Conservation (phyloP, 805 yeast genomes). For the Cyberlindnera euphorbiae region DNA sequence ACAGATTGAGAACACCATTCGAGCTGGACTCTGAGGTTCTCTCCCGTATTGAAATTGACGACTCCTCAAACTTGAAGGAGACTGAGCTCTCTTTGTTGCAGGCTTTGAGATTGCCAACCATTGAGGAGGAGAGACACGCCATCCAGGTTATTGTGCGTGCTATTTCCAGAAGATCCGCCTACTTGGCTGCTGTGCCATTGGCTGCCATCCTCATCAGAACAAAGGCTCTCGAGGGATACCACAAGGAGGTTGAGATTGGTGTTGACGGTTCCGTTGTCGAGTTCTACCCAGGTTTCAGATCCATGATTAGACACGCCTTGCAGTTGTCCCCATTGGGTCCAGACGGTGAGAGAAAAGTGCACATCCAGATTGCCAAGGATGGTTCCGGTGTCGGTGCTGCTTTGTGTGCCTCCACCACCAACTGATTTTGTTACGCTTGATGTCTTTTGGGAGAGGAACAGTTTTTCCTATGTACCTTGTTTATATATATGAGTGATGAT, state of each 20-base stretch:
- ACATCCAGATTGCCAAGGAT: conserved; percentile 81
- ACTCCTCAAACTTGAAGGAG: conserved; percentile 63
- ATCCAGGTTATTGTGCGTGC: conserved; percentile 74
- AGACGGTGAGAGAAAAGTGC: conserved; percentile 69
- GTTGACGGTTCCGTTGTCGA: conserved; percentile 95
- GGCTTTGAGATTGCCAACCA: conserved; percentile 64
- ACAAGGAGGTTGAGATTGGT: conserved; percentile 84
- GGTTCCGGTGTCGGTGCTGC: conserved; percentile 99
- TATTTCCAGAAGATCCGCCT: conserved; percentile 85
- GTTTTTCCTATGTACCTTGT: too few species aligned
- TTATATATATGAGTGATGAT: too few species aligned
- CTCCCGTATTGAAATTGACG: conserved; percentile 83
- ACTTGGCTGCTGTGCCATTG: conserved; percentile 80
- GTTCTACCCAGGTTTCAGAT: conserved; percentile 85
- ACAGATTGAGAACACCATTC: conserved; percentile 72
- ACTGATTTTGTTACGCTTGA: neutral
- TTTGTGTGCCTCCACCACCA: conserved; percentile 49
- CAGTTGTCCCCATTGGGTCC: conserved; percentile 65
- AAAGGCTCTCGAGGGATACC: conserved; percentile 53
- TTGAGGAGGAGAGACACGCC: conserved; percentile 63
- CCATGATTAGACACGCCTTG: conserved; percentile 75
- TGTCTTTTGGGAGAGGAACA: neutral
- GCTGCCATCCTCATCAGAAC: conserved; percentile 75
- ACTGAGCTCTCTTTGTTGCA: conserved; percentile 66
- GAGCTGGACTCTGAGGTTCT: conserved; percentile 77